Evolutionary conservation across 371 early-diverging fungal species (phyloP), one percentile per base, ranked within the genome.

Genomic region (Vittaforma corneae): DNA sequence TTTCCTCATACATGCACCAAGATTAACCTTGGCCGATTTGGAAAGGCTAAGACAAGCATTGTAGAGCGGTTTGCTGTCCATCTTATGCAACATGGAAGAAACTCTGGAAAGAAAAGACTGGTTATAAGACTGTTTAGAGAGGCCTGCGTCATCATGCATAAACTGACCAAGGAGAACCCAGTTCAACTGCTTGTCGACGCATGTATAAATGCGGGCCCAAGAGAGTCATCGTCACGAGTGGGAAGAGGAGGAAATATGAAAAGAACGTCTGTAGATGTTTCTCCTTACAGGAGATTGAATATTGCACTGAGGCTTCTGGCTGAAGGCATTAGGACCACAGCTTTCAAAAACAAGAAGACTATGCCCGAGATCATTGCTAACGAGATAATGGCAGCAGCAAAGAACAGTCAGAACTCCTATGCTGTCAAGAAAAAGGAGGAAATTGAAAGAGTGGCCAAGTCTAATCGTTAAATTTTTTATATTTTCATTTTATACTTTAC

Each of bases 21-120:
- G 37, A 45, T 48, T 5, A 66, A 70, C 50, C 37, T 63, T 3
- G 73, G 64, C 16, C 60, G 54, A 1, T 70, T 65, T 62, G 71
- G 73, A 28, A 78, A 77, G 62, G 66, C 64, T 5, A 76, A 88
- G 87, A 93, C 95, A 85, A 96, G 96, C 69, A 87, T 97, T 70
- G 91, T 93, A 67, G 97, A 97, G 86, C 89, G 99, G 82, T 86
- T 98, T 76, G 90, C 91, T 83, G 93, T 92, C 87, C 89, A 92
- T 67, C 84, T 98, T 70, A 98, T 98, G 99, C 94, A 93, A 90
- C 90, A 93, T 85, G 99, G 99, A 74, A 92, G 97, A 81, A 98
- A 98, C 89, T 94, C 91, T 86, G 97, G 99, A 76, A 98, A 98
- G 88, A 96, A 97, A 86, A 83, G 91, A 72, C 87, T 97, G 88